Evolutionary conservation across 345 rosid species (phyloP), one percentile per base, ranked within the genome.

Genomic region (Populus simonii): DNA sequence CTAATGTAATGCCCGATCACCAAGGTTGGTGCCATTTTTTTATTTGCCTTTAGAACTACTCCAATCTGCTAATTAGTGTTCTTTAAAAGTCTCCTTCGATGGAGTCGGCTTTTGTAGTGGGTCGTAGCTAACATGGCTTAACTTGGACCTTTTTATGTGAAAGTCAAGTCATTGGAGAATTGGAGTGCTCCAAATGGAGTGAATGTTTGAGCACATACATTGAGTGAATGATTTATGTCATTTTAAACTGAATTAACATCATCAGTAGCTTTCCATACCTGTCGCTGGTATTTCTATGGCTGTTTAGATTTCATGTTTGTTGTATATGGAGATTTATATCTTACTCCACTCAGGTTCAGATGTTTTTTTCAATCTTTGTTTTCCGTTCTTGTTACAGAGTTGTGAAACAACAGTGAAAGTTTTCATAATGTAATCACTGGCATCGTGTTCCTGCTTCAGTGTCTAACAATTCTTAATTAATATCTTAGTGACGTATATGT

Each of bases 11-110:
- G 84, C 80, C 87, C 38, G 91, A 89, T 78, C 85, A 84, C 71
- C 89, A 87, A 85, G 89, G 92, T 88, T 82, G 85, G 90, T 77
- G 80, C 29, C 78, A 80, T 61, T 76, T 22, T 53, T 11, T 81
- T 77, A 39, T 77, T 68, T 49, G 29, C 22, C 36, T 45, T 66
- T 57, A 70, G 80, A 35, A 66, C 71, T 75, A 74, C 73, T 75
- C 72, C 57, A 65, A 15, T 62, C 75, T 72, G 66, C 53, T 49
- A 33, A 15, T 27, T 49, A 12, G 31, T 59, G 49, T 33, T 31
- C 39, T 49, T 68, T 39, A 70, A 36, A 74, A 71, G 47, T 13
- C 27, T 55, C 74, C 45, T 63, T 49, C 45, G 27, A 18, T 23
- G 1, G 41, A 45, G 20, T 66, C 66, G 38, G 47, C 72, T 75